These are phyloP conservation scores for Tardiomyces depauwii DNA, from an alignment of 1,139 yeast species.

Conservation along the genomic window DNA sequence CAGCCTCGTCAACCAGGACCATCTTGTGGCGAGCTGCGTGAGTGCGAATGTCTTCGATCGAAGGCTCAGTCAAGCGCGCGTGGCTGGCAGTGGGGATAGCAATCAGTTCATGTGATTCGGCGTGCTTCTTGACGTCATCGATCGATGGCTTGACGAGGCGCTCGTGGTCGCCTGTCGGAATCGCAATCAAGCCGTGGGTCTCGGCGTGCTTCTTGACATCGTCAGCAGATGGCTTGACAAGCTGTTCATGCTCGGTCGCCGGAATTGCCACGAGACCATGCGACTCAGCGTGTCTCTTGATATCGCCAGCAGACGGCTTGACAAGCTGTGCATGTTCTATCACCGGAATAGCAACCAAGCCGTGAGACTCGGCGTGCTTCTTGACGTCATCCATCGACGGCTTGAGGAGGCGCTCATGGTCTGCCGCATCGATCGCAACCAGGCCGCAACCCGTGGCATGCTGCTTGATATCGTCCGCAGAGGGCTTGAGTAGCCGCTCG, in stretches of 20 bases:
- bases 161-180: conserved; percentile 13
- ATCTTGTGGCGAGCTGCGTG: background rate
- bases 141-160: conserved; percentile 15
- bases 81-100: conserved; percentile 11
- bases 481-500: conserved; percentile 8
- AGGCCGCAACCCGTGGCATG: conserved; percentile 8
- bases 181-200: conserved; percentile 25
- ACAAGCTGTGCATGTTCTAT: conserved; percentile 4
- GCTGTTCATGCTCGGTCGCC: conserved; percentile 3
- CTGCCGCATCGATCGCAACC: conserved; percentile 10
- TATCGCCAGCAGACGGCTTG: conserved; percentile 4
- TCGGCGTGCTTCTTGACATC: conserved; percentile 13
- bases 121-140: conserved; percentile 15
- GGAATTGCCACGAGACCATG: conserved; percentile 8
- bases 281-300: conserved; percentile 3
- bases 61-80: conserved; percentile 6
- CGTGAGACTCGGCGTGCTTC: background rate
- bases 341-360: conserved; percentile 2
- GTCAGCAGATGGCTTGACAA: conserved; percentile 8
- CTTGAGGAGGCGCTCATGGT: conserved; percentile 6
- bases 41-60: background rate
- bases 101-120: conserved; percentile 8
- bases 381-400: conserved; percentile 1
- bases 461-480: conserved; percentile 14
- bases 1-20: conserved; percentile 2